These are phyloP conservation scores for Bisporella sp. DNA, from an alignment of 2,329 filamentous ascomycete species.

Conservation along the genomic window DNA sequence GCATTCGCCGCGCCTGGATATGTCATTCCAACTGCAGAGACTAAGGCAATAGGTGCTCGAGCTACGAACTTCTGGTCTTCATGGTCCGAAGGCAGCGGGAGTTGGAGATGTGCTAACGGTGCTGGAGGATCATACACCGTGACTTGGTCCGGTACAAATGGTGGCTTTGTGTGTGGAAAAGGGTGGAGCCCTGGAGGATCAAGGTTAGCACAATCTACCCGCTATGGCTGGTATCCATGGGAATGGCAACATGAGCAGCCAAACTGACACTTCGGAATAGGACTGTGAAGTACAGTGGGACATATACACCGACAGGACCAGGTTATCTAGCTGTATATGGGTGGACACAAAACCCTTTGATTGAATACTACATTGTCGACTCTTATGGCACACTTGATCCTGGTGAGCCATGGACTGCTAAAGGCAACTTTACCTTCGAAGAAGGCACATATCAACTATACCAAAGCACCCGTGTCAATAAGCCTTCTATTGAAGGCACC, in stretches of 20 bases:
- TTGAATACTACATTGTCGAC: slow-evolving; percentile 45
- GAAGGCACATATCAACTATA: slow-evolving; percentile 43
- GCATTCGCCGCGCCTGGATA: too few species aligned
- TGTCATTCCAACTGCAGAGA: too few species aligned
- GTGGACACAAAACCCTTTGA: slow-evolving; percentile 33
- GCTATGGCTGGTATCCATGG: too few species aligned
- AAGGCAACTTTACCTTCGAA: slow-evolving; percentile 43
- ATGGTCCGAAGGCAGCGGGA: slow-evolving; percentile 46
- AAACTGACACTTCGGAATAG: slow-evolving; percentile 7
- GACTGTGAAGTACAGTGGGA: slow-evolving; percentile 34
- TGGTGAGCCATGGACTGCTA: slow-evolving; percentile 36
- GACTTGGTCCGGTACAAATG: slow-evolving; percentile 36
- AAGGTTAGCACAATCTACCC: too few species aligned
- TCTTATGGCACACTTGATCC: slow-evolving; percentile 43
- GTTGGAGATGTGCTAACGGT: slow-evolving; percentile 48
- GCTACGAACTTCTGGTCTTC: slow-evolving; percentile 45
- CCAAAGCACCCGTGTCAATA: slow-evolving; percentile 29
- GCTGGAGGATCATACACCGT: slow-evolving; percentile 42
- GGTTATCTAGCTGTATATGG: slow-evolving; percentile 50
- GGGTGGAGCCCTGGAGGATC: slow-evolving; percentile 38
- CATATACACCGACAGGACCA: slow-evolving; percentile 35
- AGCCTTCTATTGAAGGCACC: slow-evolving; percentile 40
- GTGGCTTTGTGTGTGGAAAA: slow-evolving; percentile 42
- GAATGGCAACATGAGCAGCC: too few species aligned
- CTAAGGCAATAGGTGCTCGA: too few species aligned